Conservation (phyloP, 306 rosid species). For the Begonia loranthoides region DNA sequence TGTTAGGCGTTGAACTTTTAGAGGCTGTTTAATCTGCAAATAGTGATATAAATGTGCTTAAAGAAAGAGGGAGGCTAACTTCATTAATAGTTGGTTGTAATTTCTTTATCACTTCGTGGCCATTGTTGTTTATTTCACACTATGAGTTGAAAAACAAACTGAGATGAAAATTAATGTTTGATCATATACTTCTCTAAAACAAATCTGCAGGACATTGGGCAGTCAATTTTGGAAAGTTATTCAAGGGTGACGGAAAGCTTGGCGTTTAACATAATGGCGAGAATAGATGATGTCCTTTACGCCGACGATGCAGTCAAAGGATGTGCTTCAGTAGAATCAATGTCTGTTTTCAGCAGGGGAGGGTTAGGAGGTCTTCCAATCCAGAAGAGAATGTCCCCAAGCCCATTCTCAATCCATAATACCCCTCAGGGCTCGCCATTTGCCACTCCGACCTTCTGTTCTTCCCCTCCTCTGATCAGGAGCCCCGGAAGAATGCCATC, state of each 20-base stretch:
- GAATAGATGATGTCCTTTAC: conserved; percentile 79
- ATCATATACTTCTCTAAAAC: too few species aligned
- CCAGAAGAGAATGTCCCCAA: conserved; percentile 81
- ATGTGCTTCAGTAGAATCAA: conserved; percentile 53
- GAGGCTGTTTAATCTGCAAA: too few species aligned
- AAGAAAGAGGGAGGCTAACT: too few species aligned
- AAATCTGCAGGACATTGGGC: conserved; percentile 70
- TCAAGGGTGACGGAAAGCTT: conserved; percentile 95
- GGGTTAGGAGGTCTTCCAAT: conserved; percentile 73
- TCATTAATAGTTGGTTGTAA: too few species aligned
- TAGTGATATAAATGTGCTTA: too few species aligned
- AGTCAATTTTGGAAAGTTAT: conserved; percentile 93
- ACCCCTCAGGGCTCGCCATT: conserved; percentile 73
- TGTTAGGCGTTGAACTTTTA: too few species aligned
- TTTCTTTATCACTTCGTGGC: too few species aligned
- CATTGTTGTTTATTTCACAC: too few species aligned
- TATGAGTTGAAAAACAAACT: too few species aligned
- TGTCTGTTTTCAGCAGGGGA: conserved; percentile 48
- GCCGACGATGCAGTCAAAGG: conserved; percentile 67
- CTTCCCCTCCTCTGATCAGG: conserved; percentile 54
- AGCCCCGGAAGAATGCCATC: conserved; percentile 50
- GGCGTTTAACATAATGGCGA: conserved; percentile 90
- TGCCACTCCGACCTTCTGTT: conserved; percentile 71
- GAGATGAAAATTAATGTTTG: too few species aligned
- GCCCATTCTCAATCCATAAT: conserved; percentile 85